Percentiles rank a stretch among this genome's conserved stretches.
phyloP scores from a whole-genome alignment of 352 stramenopile species.

The Pythium volutum region DNA sequence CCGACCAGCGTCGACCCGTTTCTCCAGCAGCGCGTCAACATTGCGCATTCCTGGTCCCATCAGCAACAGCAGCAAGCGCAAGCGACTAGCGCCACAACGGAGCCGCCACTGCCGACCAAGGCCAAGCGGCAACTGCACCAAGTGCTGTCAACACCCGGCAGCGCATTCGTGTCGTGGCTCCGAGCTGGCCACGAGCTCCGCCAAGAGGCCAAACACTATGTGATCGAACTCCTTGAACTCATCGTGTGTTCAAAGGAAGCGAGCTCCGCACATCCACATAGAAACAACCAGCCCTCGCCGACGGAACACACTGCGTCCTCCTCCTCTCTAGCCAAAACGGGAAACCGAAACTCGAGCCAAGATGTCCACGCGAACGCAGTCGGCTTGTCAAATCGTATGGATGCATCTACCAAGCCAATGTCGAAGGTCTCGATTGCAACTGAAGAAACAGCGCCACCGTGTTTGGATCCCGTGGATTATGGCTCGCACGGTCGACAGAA shows the following conservation, averaged over 20 bases:
- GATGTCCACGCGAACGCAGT: background rate
- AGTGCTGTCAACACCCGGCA: slow-evolving; percentile 40
- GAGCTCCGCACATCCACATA: background rate
- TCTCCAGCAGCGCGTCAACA: slow-evolving; percentile 69
- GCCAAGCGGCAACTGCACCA: slow-evolving; percentile 52
- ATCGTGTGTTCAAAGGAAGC: slow-evolving; percentile 53
- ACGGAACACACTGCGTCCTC: background rate
- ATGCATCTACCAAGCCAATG: background rate
- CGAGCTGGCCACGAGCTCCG: slow-evolving; percentile 85
- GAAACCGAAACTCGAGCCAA: background rate
- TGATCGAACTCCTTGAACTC: slow-evolving; percentile 80
- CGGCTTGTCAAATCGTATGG: background rate
- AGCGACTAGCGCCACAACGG: slow-evolving; percentile 20
- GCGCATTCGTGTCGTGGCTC: slow-evolving; percentile 89
- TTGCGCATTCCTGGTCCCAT: slow-evolving; percentile 77
- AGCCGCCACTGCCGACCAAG: slow-evolving; percentile 49
- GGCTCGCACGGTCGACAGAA: too few relatives aligned
- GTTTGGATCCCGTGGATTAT: too few relatives aligned
- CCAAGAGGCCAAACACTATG: slow-evolving; percentile 83
- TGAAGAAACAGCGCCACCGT: background rate
- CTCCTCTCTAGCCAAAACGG: background rate
- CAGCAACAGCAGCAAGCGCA: slow-evolving; percentile 47
- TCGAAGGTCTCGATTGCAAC: background rate
- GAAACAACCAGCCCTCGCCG: background rate
- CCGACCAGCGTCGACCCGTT: slow-evolving; percentile 90